phyloP scores from a whole-genome alignment of 495 filamentous ascomycete species.

The Xylaria cubensis region DNA sequence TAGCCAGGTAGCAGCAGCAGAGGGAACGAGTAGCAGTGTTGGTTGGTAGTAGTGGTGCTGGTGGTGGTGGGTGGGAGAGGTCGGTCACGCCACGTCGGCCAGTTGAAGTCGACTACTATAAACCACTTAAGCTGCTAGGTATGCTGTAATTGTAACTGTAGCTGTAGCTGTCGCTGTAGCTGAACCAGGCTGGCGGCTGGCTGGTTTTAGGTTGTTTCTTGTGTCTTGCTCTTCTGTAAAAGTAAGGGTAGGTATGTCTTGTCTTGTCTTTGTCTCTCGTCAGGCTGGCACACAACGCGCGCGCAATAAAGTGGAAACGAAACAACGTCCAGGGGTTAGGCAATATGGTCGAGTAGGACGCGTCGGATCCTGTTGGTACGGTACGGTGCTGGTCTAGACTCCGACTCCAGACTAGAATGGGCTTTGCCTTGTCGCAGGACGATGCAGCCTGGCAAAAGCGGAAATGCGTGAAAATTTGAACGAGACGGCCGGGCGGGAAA shows the following conservation, averaged over 20 bases:
- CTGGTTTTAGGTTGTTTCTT: slow-evolving; percentile 1
- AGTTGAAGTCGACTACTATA: neutral
- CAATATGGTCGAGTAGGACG: slow-evolving; percentile 14
- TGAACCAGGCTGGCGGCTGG: neutral
- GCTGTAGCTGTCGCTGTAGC: slow-evolving; percentile 7
- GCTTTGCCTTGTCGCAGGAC: slow-evolving; percentile 15
- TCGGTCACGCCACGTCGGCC: slow-evolving; percentile 17
- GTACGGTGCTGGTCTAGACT: slow-evolving; percentile 18
- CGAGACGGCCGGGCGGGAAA: slow-evolving; percentile 9
- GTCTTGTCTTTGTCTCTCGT: slow-evolving; percentile 11
- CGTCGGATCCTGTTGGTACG: slow-evolving; percentile 17
- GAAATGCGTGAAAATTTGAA: slow-evolving; percentile 26
- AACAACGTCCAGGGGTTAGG: slow-evolving; percentile 13
- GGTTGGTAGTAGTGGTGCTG: neutral
- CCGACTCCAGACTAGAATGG: slow-evolving; percentile 5
- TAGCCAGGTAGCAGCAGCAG: slow-evolving; percentile 4
- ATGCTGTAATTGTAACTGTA: neutral
- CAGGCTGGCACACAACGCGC: slow-evolving; percentile 19
- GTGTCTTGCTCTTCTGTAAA: slow-evolving; percentile 7
- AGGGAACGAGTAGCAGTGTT: neutral
- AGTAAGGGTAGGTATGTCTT: neutral
- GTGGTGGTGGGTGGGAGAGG: slow-evolving; percentile 1
- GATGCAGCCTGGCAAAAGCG: slow-evolving; percentile 25
- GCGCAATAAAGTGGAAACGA: slow-evolving; percentile 16
- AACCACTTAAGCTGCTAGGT: neutral